Evolutionary conservation across 257 asterid genomes (phyloP).

Genomic region (Verbascum thapsus): DNA sequence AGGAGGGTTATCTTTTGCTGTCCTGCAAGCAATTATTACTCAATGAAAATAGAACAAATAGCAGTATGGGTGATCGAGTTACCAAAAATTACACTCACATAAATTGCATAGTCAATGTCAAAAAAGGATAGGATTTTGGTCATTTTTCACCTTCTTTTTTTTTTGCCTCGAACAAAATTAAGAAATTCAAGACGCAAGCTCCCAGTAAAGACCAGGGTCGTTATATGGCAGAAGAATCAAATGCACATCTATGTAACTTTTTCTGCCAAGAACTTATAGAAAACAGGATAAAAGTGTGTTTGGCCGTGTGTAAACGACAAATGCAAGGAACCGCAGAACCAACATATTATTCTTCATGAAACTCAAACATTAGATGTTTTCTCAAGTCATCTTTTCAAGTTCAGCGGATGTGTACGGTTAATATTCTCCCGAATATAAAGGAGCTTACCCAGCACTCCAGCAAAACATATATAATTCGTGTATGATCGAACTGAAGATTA

Average conservation of each 20-base stretch:
- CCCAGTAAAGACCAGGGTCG: no score
- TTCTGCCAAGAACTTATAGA: neutral
- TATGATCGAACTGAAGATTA: neutral
- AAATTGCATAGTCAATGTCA: slow-evolving; percentile 2
- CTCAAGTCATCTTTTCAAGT: neutral
- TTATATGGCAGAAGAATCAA: neutral
- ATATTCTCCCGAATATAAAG: neutral
- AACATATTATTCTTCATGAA: neutral
- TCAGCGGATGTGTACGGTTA: neutral
- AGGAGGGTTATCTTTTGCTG: slow-evolving; percentile 88
- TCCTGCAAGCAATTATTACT: slow-evolving; percentile 54
- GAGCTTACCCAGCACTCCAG: neutral
- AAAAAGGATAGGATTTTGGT: neutral
- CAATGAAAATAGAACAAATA: neutral
- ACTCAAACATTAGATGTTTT: neutral
- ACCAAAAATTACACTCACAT: neutral
- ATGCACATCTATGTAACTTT: neutral
- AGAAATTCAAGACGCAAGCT: neutral
- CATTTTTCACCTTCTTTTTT: neutral
- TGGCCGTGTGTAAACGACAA: neutral
- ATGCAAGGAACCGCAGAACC: neutral
- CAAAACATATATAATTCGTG: neutral
- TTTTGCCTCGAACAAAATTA: slow-evolving; percentile 4
- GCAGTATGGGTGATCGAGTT: slow-evolving; percentile 1
- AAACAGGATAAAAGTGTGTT: neutral